Conservation (phyloP, 2,329 filamentous ascomycete species). For the Lecanicillium sp. region DNA sequence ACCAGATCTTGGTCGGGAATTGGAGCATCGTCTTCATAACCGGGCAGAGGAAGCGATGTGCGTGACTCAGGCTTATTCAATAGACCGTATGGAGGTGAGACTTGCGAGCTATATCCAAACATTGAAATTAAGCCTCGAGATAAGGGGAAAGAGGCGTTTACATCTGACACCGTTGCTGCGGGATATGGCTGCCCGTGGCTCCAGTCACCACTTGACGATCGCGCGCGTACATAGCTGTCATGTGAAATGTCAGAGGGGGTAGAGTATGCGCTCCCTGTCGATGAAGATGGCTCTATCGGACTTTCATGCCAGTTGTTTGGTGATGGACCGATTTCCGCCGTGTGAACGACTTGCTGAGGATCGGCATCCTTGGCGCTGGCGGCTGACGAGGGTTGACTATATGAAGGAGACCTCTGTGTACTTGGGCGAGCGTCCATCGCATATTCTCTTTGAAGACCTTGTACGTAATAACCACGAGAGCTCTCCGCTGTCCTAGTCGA, state of each 20-base stretch:
- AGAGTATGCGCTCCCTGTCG: conserved; percentile 39
- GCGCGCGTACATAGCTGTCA: conserved; percentile 17
- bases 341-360: conserved; percentile 11
- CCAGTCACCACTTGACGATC: conserved; percentile 24
- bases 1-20: conserved; percentile 28
- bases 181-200: conserved; percentile 1
- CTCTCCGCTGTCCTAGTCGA: too few relatives aligned
- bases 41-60: conserved; percentile 19
- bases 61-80: too few relatives aligned
- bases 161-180: too few relatives aligned
- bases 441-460: too few relatives aligned
- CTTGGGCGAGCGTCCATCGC: too few relatives aligned
- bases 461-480: too few relatives aligned
- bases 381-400: too few relatives aligned
- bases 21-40: conserved; percentile 26
- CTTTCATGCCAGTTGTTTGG: conserved; percentile 24
- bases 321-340: conserved; percentile 14
- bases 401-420: too few relatives aligned
- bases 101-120: too few relatives aligned
- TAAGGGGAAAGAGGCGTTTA: too few relatives aligned
- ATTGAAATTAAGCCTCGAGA: too few relatives aligned
- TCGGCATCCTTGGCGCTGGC: conserved; percentile 10
- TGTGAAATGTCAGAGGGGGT: conserved; percentile 31
- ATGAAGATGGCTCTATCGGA: conserved; percentile 34
- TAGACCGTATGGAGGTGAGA: too few relatives aligned